Evolutionary conservation across 202 grass and related monocot genomes (phyloP).

Genomic region (Cymbopogon flexuosus): DNA sequence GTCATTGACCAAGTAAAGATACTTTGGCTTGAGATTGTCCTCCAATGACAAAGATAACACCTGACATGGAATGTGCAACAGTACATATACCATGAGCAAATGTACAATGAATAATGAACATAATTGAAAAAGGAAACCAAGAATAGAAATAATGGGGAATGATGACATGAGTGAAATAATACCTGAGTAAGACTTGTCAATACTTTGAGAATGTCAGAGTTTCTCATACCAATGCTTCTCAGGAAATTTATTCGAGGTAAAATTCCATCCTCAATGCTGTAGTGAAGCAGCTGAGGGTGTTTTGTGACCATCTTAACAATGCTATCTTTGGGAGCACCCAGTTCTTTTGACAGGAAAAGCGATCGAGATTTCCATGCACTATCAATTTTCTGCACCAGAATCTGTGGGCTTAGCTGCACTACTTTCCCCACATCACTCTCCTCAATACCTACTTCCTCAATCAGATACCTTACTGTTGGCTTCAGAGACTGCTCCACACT

Average conservation of each 20-base stretch:
- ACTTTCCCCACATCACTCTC: conserved; percentile 78
- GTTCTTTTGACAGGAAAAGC: conserved; percentile 72
- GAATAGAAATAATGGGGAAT: conserved; percentile 15
- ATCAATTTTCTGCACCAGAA: conserved; percentile 80
- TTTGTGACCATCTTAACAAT: conserved; percentile 95
- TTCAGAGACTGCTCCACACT: conserved; percentile 80
- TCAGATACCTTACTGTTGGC: conserved; percentile 71
- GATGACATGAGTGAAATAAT: conserved; percentile 34
- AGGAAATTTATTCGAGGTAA: conserved; percentile 85
- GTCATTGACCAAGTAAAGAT: conserved; percentile 91
- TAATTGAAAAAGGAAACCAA: not conserved
- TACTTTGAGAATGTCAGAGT: conserved; percentile 80
- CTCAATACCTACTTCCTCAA: conserved; percentile 81
- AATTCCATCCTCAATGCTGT: conserved; percentile 93
- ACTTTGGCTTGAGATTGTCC: conserved; percentile 87
- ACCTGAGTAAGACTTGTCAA: conserved; percentile 92
- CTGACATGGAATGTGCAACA: conserved; percentile 41
- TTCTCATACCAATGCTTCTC: conserved; percentile 79
- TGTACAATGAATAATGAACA: conserved; percentile 9
- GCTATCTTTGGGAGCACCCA: conserved; percentile 81
- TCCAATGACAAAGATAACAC: conserved; percentile 88
- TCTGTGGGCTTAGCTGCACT: conserved; percentile 94
- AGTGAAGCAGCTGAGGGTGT: conserved; percentile 91
- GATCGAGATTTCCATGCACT: conserved; percentile 75
- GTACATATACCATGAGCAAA: conserved; percentile 11